Conservation (phyloP, 352 stramenopile genomes). For the Globisporangium takayamanum region DNA sequence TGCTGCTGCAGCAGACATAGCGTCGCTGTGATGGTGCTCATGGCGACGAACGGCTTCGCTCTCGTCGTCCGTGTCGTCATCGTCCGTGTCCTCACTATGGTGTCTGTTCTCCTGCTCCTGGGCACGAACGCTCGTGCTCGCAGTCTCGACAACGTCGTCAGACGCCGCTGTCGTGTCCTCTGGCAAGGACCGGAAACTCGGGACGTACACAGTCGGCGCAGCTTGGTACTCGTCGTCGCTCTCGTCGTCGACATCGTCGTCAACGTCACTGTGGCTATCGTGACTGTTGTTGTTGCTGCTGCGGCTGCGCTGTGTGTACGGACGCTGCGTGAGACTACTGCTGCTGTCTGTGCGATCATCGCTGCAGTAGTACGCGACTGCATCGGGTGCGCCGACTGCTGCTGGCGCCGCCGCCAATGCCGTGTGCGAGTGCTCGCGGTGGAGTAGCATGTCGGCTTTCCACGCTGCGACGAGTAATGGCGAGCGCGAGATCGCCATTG, state of each 20-base stretch:
- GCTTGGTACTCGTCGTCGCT: constrained; percentile 6
- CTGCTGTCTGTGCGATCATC: background rate
- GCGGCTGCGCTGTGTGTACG: background rate
- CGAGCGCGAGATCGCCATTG: constrained; percentile 14
- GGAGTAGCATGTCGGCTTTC: constrained; percentile 14
- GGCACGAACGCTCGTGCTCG: no score
- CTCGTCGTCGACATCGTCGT: constrained; percentile 9
- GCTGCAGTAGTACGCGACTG: background rate
- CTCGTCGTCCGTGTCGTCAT: constrained; percentile 8
- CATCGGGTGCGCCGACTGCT: background rate
- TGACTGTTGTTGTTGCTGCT: background rate
- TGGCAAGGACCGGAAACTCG: constrained; percentile 1
- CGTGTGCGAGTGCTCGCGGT: constrained; percentile 2
- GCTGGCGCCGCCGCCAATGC: background rate
- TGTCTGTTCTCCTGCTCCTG: background rate
- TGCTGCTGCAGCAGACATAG: constrained; percentile 7
- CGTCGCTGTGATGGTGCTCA: background rate
- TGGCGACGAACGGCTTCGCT: no score
- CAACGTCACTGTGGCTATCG: background rate
- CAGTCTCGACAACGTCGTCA: background rate
- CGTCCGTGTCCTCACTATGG: background rate
- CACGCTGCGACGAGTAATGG: constrained; percentile 15
- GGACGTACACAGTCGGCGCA: constrained; percentile 9
- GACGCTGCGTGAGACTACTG: background rate
- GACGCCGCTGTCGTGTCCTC: background rate